phyloP scores from a whole-genome alignment of 2,329 filamentous ascomycete species.

The Chaetoscypha palmicola region DNA sequence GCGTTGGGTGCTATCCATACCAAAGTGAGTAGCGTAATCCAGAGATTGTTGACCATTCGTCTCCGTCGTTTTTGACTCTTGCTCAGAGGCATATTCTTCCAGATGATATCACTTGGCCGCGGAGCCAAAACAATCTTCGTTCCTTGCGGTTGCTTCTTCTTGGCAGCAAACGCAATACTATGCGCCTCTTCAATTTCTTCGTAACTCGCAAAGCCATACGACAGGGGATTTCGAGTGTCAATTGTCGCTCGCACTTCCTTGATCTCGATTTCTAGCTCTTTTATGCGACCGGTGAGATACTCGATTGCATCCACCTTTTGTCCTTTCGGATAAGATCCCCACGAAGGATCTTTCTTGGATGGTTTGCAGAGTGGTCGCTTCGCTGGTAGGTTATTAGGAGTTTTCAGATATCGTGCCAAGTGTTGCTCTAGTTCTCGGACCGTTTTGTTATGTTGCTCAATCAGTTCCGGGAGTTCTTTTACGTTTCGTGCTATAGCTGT shows the following conservation, averaged over 20 bases:
- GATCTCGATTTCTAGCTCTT: constrained; percentile 74
- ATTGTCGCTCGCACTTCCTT: constrained; percentile 74
- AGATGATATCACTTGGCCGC: constrained; percentile 85
- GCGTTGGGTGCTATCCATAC: constrained; percentile 90
- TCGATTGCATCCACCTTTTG: constrained; percentile 91
- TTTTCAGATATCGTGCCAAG: constrained; percentile 83
- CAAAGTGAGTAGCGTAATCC: constrained; percentile 73
- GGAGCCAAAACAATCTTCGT: constrained; percentile 74
- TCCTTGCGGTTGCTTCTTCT: constrained; percentile 73
- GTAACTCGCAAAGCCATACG: constrained; percentile 93
- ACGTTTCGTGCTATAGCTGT: constrained; percentile 86
- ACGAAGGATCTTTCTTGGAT: constrained; percentile 69
- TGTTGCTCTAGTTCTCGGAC: constrained; percentile 79
- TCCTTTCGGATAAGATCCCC: constrained; percentile 54
- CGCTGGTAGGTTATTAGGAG: constrained; percentile 71
- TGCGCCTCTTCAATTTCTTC: constrained; percentile 84
- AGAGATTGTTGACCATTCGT: constrained; percentile 72
- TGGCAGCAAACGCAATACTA: constrained; percentile 72
- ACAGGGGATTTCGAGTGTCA: constrained; percentile 80
- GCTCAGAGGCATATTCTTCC: constrained; percentile 80
- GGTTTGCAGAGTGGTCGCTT: constrained; percentile 72
- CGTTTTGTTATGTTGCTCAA: constrained; percentile 72
- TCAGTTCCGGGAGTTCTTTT: constrained; percentile 78
- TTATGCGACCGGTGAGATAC: constrained; percentile 80
- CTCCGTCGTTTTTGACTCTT: constrained; percentile 63